Conservation (phyloP, 2,329 filamentous ascomycete genomes). For the Epichloe sylvatica region DNA sequence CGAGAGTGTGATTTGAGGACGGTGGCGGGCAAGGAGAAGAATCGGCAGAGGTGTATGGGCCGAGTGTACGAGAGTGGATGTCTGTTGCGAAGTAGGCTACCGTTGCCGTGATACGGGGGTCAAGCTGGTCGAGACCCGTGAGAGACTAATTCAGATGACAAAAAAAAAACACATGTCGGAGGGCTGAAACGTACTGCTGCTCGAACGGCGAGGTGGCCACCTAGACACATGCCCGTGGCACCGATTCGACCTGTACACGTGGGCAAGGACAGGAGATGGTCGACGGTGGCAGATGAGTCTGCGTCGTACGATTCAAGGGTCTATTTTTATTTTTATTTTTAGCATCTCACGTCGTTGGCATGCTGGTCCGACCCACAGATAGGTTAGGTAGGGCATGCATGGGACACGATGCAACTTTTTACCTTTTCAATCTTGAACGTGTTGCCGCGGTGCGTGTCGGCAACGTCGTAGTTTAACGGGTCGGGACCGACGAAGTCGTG, state of each 20-base stretch:
- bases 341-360: background rate
- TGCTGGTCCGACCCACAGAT: too few species aligned
- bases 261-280: slow-evolving; percentile 54
- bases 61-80: slow-evolving; percentile 67
- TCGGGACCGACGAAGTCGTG: slow-evolving; percentile 86
- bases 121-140: slow-evolving; percentile 34
- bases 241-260: slow-evolving; percentile 75
- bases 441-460: slow-evolving; percentile 80
- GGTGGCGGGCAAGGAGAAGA: slow-evolving; percentile 23
- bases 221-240: slow-evolving; percentile 81
- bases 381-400: too few species aligned
- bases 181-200: slow-evolving; percentile 30
- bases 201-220: slow-evolving; percentile 65
- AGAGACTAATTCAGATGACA: background rate
- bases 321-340: slow-evolving; percentile 24
- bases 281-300: slow-evolving; percentile 54
- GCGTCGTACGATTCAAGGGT: slow-evolving; percentile 77
- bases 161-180: background rate
- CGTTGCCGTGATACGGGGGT: slow-evolving; percentile 59
- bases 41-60: slow-evolving; percentile 39
- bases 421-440: slow-evolving; percentile 73
- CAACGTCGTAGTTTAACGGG: slow-evolving; percentile 69
- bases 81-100: slow-evolving; percentile 91
- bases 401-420: background rate
- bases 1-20: slow-evolving; percentile 36